phyloP scores from a whole-genome alignment of 202 grass and related monocot species.

The Brachypodium distachyon region DNA sequence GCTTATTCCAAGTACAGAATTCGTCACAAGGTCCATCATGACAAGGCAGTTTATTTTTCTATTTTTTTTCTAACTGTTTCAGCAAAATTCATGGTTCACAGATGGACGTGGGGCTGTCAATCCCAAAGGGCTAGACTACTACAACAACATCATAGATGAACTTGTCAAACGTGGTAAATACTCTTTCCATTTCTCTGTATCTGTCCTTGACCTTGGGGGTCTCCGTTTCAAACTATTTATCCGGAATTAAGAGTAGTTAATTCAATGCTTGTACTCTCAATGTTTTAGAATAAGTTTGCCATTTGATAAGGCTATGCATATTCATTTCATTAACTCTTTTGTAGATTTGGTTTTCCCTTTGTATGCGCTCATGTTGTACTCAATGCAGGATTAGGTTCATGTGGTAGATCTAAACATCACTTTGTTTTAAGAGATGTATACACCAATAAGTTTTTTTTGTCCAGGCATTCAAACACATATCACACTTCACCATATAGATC shows the following conservation, averaged over 20 bases:
- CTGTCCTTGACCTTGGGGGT: too few species aligned
- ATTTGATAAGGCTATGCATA: too few species aligned
- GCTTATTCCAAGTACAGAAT: background rate
- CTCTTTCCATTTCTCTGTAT: too few species aligned
- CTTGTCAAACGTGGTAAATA: background rate
- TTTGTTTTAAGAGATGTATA: background rate
- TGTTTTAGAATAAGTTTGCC: too few species aligned
- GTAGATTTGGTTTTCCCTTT: too few species aligned
- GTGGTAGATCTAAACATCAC: background rate
- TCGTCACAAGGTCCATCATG: background rate
- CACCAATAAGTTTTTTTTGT: background rate
- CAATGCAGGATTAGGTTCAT: background rate
- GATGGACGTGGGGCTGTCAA: background rate
- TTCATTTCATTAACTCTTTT: too few species aligned
- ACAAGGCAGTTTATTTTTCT: background rate
- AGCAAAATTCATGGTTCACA: background rate
- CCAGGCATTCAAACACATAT: background rate
- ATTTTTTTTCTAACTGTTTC: background rate
- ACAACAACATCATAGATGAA: background rate
- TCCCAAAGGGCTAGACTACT: background rate
- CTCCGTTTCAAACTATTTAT: too few species aligned
- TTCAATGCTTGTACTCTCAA: too few species aligned
- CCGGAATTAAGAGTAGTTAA: too few species aligned
- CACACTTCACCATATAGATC: background rate
- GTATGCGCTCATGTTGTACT: too few species aligned